These are phyloP conservation scores for Athelia sp. DNA, from an alignment of 1,284 basidiomycete species.

Conservation along the genomic window DNA sequence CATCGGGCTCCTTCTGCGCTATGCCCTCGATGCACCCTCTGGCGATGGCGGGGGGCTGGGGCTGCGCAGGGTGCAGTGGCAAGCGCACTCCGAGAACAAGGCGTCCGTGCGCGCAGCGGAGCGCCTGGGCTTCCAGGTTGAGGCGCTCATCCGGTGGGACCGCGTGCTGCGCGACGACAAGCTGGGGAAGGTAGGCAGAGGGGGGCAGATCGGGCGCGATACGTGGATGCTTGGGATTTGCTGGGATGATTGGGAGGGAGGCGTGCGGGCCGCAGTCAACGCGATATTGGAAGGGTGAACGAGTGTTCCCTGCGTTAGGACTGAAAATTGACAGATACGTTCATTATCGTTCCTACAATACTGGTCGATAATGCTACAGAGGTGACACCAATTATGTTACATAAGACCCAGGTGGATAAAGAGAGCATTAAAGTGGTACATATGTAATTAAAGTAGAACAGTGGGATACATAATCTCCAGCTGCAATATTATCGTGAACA, in stretches of 20 bases:
- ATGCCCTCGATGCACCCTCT: constrained; percentile 12
- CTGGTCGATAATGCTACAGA: too few species aligned
- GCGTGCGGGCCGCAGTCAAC: background rate
- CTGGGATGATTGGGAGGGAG: constrained; percentile 27
- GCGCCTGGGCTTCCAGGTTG: constrained; percentile 27
- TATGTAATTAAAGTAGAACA: too few species aligned
- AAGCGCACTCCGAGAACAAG: constrained; percentile 24
- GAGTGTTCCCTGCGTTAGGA: too few species aligned
- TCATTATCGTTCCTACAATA: too few species aligned
- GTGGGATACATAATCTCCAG: too few species aligned
- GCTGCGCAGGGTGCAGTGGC: constrained; percentile 32
- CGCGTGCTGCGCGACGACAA: constrained; percentile 17
- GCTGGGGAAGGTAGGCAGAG: constrained; percentile 9
- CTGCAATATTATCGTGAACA: too few species aligned
- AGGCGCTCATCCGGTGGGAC: constrained; percentile 27
- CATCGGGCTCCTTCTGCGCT: constrained; percentile 24
- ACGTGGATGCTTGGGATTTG: constrained; percentile 21
- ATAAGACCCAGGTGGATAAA: too few species aligned
- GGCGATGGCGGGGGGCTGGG: constrained; percentile 19
- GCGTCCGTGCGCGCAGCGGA: constrained; percentile 24
- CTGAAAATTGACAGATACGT: too few species aligned
- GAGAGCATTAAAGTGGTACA: too few species aligned
- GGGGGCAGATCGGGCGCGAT: constrained; percentile 17
- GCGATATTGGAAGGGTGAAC: too few species aligned
- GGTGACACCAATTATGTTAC: too few species aligned